phyloP scores from a whole-genome alignment of 148 eudicot species.

The Fagopyrum esculentum region DNA sequence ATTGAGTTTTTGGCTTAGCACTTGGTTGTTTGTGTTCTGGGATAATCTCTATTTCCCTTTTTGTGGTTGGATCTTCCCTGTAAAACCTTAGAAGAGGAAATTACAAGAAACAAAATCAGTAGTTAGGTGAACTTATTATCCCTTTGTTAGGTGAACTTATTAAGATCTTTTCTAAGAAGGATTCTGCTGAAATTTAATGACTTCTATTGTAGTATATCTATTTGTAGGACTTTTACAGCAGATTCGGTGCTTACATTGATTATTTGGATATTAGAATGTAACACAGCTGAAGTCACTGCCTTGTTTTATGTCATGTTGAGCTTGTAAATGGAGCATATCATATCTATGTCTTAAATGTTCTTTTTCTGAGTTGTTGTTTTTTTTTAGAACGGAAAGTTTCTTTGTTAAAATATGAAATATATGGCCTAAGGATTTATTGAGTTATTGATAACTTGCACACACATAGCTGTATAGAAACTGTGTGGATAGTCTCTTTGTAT shows the following conservation, averaged over 20 bases:
- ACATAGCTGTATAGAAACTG: background rate
- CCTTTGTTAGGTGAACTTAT: background rate
- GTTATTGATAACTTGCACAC: background rate
- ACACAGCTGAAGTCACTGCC: background rate
- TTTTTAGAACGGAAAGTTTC: background rate
- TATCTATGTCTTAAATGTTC: background rate
- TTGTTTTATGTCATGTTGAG: background rate
- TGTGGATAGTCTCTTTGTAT: background rate
- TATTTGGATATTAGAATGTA: background rate
- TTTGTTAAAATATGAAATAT: background rate
- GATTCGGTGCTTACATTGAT: background rate
- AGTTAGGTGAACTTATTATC: background rate
- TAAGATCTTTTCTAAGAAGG: background rate
- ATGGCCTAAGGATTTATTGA: background rate
- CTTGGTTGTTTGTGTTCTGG: background rate
- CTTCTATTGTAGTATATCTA: background rate
- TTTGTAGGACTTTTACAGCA: background rate
- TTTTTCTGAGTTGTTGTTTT: background rate
- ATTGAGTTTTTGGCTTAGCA: background rate
- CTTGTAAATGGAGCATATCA: background rate
- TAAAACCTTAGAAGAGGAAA: background rate
- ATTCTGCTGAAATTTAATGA: background rate
- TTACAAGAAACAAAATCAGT: background rate
- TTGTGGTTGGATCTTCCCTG: background rate
- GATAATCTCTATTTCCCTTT: background rate